phyloP scores from a whole-genome alignment of 805 yeast genomes.

The Saccharomycopsis sp. region DNA sequence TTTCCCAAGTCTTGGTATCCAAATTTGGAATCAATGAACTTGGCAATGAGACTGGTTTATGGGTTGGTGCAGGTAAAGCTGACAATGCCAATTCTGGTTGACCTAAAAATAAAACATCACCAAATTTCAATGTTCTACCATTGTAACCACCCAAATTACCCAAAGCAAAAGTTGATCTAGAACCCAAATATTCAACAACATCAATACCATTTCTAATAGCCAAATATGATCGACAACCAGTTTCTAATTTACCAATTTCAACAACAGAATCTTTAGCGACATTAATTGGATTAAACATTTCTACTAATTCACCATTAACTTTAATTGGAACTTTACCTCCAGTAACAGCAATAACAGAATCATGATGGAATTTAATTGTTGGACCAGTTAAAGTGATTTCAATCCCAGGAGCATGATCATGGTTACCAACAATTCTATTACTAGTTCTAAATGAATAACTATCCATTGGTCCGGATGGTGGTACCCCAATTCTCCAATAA shows the following conservation, averaged over 20 bases:
- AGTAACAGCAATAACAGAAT: slow-evolving; percentile 69
- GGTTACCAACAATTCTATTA: slow-evolving; percentile 86
- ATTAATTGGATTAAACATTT: slow-evolving; percentile 65
- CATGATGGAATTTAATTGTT: slow-evolving; percentile 73
- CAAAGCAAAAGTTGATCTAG: slow-evolving; percentile 83
- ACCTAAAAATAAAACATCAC: slow-evolving; percentile 86
- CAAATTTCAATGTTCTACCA: slow-evolving; percentile 85
- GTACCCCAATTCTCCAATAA: slow-evolving; percentile 91
- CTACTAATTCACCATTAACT: slow-evolving; percentile 4
- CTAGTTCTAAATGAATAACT: slow-evolving; percentile 83
- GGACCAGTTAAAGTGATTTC: slow-evolving; percentile 90
- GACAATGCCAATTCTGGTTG: slow-evolving; percentile 64
- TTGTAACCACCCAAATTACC: slow-evolving; percentile 82
- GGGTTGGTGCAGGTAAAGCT: slow-evolving; percentile 64
- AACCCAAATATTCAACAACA: slow-evolving; percentile 88
- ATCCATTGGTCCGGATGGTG: slow-evolving; percentile 99
- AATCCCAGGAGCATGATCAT: slow-evolving; percentile 74
- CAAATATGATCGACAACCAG: slow-evolving; percentile 86
- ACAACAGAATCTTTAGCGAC: slow-evolving; percentile 72
- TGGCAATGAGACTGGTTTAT: slow-evolving; percentile 42
- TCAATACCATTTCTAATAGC: slow-evolving; percentile 92
- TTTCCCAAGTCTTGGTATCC: slow-evolving; percentile 54
- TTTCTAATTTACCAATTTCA: slow-evolving; percentile 68
- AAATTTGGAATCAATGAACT: slow-evolving; percentile 47
- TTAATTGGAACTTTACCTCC: slow-evolving; percentile 71